Evolutionary conservation across 495 filamentous ascomycete species (phyloP).

Genomic region (Aspergillus nidulans): DNA sequence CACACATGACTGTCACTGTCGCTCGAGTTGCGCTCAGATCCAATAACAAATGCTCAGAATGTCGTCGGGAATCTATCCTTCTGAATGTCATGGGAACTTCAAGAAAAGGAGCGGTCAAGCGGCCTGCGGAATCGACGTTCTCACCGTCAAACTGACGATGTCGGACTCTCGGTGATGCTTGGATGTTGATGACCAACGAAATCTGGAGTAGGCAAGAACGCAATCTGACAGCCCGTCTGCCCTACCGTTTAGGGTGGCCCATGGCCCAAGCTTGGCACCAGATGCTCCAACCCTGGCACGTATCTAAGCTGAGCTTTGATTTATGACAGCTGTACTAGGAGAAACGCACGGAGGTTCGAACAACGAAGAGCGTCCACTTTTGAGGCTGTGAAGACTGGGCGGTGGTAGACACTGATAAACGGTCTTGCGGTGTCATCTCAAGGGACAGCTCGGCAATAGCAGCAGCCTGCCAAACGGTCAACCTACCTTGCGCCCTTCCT

Average conservation of each 20-base stretch:
- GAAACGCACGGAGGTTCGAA: neutral
- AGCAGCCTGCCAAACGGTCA: neutral
- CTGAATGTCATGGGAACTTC: neutral
- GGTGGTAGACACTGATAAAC: neutral
- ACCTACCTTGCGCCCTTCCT: neutral
- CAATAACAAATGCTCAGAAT: neutral
- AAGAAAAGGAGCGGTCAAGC: slow-evolving; percentile 14
- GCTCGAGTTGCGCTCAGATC: neutral
- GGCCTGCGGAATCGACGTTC: neutral
- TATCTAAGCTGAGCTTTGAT: neutral
- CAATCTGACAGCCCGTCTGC: slow-evolving; percentile 8
- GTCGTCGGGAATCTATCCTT: neutral
- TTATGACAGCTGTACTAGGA: neutral
- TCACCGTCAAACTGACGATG: neutral
- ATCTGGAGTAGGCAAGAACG: neutral
- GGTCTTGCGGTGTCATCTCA: neutral
- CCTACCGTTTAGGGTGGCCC: slow-evolving; percentile 3
- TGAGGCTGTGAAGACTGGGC: neutral
- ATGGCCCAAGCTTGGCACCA: neutral
- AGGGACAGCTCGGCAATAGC: neutral
- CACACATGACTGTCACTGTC: neutral
- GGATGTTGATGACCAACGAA: neutral
- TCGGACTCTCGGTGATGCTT: neutral
- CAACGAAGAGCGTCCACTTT: neutral
- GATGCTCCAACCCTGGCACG: neutral